phyloP scores from a whole-genome alignment of 148 eudicot species.

The Pharnaceum exiguum region DNA sequence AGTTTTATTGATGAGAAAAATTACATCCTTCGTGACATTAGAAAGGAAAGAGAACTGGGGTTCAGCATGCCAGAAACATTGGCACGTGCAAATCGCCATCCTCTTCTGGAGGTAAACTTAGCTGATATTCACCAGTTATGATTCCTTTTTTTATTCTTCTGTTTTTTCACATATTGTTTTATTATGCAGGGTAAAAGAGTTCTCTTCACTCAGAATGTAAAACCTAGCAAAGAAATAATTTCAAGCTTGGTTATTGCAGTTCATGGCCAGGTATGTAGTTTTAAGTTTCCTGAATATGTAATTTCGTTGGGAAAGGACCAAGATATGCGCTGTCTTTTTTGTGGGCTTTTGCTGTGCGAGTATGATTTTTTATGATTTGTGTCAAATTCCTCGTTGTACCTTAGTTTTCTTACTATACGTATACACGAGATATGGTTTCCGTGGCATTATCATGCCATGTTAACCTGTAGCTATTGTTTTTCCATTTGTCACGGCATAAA shows the following conservation, averaged over 20 bases:
- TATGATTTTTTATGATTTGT: too few relatives aligned
- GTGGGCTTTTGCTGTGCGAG: too few relatives aligned
- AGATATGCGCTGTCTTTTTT: too few relatives aligned
- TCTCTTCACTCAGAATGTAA: slow-evolving; percentile 52
- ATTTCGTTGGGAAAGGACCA: too few relatives aligned
- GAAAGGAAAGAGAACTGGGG: slow-evolving; percentile 84
- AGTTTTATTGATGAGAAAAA: slow-evolving; percentile 71
- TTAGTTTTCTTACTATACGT: too few relatives aligned
- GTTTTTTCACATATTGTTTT: background rate
- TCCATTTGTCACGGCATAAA: too few relatives aligned
- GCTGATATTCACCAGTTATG: background rate
- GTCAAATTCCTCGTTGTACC: too few relatives aligned
- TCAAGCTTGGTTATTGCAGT: slow-evolving; percentile 69
- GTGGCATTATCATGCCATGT: too few relatives aligned
- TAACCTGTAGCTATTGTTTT: too few relatives aligned
- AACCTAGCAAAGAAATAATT: slow-evolving; percentile 62
- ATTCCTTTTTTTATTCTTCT: background rate
- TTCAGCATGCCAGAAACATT: slow-evolving; percentile 74
- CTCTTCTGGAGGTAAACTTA: slow-evolving; percentile 64
- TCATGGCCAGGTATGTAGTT: slow-evolving; percentile 64
- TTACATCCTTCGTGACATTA: slow-evolving; percentile 75
- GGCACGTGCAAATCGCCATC: slow-evolving; percentile 58
- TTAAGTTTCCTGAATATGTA: too few relatives aligned
- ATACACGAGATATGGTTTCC: too few relatives aligned
- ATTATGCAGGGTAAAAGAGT: slow-evolving; percentile 54